phyloP scores from a whole-genome alignment of 495 filamentous ascomycete species.

The Pyrenopolyporus hunteri region DNA sequence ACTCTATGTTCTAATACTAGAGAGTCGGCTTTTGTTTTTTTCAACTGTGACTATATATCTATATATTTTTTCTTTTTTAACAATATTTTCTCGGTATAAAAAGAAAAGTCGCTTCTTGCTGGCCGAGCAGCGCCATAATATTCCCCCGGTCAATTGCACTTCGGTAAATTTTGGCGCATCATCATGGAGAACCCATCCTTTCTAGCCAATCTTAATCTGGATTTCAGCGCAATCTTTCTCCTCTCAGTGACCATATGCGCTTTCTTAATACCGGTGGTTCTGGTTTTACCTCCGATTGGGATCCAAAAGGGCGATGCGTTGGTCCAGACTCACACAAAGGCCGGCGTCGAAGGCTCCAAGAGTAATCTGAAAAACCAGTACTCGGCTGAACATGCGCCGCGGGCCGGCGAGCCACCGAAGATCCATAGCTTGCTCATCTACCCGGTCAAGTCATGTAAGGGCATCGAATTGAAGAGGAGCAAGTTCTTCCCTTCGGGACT shows the following conservation, averaged over 20 bases:
- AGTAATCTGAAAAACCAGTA: constrained; percentile 51
- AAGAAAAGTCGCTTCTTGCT: too few species aligned
- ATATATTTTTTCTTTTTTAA: not conserved
- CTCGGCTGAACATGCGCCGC: constrained; percentile 46
- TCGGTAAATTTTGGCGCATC: constrained; percentile 20
- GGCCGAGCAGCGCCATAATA: constrained; percentile 28
- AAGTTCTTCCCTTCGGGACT: constrained; percentile 75
- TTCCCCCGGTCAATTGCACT: constrained; percentile 2
- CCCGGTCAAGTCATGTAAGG: constrained; percentile 85
- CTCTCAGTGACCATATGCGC: constrained; percentile 52
- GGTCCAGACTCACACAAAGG: constrained; percentile 49
- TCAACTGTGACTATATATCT: constrained; percentile 1
- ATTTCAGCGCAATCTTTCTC: constrained; percentile 48
- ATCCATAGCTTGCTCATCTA: constrained; percentile 86
- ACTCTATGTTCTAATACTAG: not conserved
- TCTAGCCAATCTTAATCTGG: constrained; percentile 30
- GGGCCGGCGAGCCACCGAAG: constrained; percentile 30
- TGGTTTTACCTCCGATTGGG: constrained; percentile 53
- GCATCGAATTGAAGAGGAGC: constrained; percentile 72
- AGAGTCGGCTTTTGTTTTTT: not conserved
- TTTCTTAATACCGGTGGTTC: constrained; percentile 54
- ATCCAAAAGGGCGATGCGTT: constrained; percentile 56
- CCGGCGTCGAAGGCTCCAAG: constrained; percentile 48
- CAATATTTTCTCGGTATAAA: not conserved
- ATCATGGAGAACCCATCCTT: constrained; percentile 19